These are phyloP conservation scores for Xylaria palmicola DNA, from an alignment of 495 filamentous ascomycete genomes.

Conservation along the genomic window DNA sequence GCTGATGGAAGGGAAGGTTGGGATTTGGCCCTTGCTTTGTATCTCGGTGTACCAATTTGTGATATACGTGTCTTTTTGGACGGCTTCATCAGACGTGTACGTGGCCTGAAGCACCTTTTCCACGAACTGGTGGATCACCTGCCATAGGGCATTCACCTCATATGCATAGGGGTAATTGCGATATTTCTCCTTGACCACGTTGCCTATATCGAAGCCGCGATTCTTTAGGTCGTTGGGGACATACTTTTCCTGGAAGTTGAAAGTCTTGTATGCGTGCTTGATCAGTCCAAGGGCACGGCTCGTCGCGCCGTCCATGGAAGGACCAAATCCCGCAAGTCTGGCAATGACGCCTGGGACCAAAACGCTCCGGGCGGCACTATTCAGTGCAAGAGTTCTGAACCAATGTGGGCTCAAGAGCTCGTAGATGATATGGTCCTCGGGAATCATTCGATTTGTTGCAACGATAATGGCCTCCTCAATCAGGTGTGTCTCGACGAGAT, in stretches of 20 bases:
- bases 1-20: slow-evolving; percentile 31
- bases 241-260: slow-evolving; percentile 43
- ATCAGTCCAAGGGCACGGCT: slow-evolving; percentile 25
- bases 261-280: slow-evolving; percentile 36
- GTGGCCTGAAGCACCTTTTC: slow-evolving; percentile 28
- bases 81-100: background rate
- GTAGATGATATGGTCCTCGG: slow-evolving; percentile 41
- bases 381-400: slow-evolving; percentile 50
- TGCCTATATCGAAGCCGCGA: slow-evolving; percentile 43
- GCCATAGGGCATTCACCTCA: slow-evolving; percentile 44
- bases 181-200: slow-evolving; percentile 37
- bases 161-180: slow-evolving; percentile 49
- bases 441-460: slow-evolving; percentile 40
- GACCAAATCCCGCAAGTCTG: slow-evolving; percentile 36
- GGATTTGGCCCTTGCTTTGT: slow-evolving; percentile 30
- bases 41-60: slow-evolving; percentile 40
- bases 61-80: slow-evolving; percentile 30
- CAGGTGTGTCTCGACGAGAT: slow-evolving; percentile 47
- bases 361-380: slow-evolving; percentile 45
- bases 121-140: slow-evolving; percentile 37
- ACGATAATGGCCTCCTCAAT: slow-evolving; percentile 51
- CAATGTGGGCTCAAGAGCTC: slow-evolving; percentile 47
- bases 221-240: slow-evolving; percentile 44
- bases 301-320: slow-evolving; percentile 15
- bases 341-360: slow-evolving; percentile 45